These are phyloP conservation scores for Mariannaea sp. DNA, from an alignment of 2,329 filamentous ascomycete species.

Conservation along the genomic window DNA sequence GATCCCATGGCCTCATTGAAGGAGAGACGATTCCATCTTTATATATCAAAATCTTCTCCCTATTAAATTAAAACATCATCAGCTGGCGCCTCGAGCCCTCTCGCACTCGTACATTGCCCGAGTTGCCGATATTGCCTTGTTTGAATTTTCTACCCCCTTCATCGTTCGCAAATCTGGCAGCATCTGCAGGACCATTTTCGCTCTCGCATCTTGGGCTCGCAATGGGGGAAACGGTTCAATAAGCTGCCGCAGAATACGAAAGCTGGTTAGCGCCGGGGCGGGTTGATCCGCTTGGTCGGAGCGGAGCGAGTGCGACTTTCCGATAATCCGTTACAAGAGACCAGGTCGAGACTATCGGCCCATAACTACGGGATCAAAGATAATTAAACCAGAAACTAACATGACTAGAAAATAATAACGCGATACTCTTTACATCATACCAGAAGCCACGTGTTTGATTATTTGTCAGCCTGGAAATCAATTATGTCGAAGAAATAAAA, in stretches of 20 bases:
- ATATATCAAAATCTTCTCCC: no score
- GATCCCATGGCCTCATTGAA: background rate
- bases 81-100: no score
- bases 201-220: background rate
- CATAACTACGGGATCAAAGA: background rate
- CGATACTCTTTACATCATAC: no score
- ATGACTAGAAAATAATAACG: background rate
- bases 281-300: background rate
- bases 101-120: background rate
- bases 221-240: constrained; percentile 18
- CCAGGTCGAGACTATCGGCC: background rate
- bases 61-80: no score
- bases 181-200: no score
- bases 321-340: background rate
- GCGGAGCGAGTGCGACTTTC: constrained; percentile 26
- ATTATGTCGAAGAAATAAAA: no score
- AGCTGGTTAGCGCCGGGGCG: constrained; percentile 24
- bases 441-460: no score
- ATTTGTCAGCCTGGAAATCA: no score
- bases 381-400: background rate
- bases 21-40: background rate
- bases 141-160: background rate
- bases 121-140: background rate
- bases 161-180: no score
- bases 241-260: constrained; percentile 26